phyloP scores from a whole-genome alignment of 116 monocot genomes.

The Cymodocea nodosa region DNA sequence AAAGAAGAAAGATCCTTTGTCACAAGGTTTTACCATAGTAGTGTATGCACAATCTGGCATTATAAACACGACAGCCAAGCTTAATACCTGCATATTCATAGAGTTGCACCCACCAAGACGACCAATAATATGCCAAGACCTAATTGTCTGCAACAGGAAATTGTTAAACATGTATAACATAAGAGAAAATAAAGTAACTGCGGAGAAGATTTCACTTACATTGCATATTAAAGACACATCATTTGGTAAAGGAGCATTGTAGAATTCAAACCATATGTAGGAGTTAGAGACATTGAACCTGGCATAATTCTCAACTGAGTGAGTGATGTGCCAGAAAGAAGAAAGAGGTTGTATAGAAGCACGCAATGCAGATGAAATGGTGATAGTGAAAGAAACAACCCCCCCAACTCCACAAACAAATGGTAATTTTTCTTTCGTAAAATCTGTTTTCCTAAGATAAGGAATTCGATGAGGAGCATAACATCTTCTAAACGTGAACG shows the following conservation, averaged over 20 bases:
- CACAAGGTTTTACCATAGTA: no score
- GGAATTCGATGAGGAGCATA: no score
- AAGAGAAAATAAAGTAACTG: neutral
- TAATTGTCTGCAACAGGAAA: conserved; percentile 40
- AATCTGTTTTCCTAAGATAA: no score
- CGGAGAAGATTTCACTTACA: conserved; percentile 35
- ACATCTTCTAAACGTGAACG: neutral
- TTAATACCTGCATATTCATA: conserved; percentile 92
- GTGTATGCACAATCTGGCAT: no score
- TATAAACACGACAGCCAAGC: no score
- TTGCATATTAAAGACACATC: conserved; percentile 71
- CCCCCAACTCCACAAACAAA: no score
- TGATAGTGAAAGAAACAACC: no score
- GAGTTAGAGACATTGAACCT: conserved; percentile 87
- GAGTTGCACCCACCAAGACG: conserved; percentile 98
- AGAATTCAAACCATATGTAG: conserved; percentile 95
- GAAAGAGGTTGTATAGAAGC: neutral
- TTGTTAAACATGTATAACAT: neutral
- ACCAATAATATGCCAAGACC: conserved; percentile 90
- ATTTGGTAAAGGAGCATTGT: conserved; percentile 50
- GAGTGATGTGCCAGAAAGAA: neutral
- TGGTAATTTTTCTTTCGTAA: no score
- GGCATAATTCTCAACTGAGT: conserved; percentile 7
- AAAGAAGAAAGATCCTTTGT: no score
- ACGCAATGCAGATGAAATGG: no score